Evolutionary conservation across 257 asterid genomes (phyloP).

Genomic region (Solanum appendiculatum): DNA sequence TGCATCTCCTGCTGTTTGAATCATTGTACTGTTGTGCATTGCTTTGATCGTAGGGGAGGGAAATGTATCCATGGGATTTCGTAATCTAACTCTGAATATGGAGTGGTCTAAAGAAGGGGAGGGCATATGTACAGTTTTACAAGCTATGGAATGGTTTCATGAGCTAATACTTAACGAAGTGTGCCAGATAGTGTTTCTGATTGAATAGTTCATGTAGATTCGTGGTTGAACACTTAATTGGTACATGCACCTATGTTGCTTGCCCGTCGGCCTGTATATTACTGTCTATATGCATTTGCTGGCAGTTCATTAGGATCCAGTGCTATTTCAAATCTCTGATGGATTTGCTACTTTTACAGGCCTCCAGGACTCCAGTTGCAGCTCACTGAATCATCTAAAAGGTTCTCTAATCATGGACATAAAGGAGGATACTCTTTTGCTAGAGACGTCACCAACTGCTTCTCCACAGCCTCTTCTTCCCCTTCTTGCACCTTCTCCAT

Average conservation of each 20-base stretch:
- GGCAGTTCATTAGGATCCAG: background rate
- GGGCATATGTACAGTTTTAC: background rate
- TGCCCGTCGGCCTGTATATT: background rate
- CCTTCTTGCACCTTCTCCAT: conserved; percentile 89
- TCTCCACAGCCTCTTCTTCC: conserved; percentile 86
- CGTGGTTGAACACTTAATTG: background rate
- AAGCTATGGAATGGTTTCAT: background rate
- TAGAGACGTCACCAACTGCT: conserved; percentile 45
- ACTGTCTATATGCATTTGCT: background rate
- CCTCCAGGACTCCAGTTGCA: conserved; percentile 22
- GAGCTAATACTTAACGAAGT: background rate
- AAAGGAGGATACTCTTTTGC: conserved; percentile 53
- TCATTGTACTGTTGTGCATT: background rate
- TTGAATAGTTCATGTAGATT: background rate
- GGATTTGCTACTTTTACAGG: conserved; percentile 35
- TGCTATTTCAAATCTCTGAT: background rate
- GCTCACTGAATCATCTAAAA: conserved; percentile 18
- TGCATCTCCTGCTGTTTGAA: background rate
- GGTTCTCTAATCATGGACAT: conserved; percentile 17
- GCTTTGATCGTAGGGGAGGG: background rate
- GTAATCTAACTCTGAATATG: background rate
- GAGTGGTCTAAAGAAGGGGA: background rate
- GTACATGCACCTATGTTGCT: background rate
- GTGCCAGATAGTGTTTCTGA: background rate
- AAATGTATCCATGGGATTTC: background rate